Base-by-base conservation (phyloP, 495 filamentous ascomycete species). In the Podospora tetraspora region DNA sequence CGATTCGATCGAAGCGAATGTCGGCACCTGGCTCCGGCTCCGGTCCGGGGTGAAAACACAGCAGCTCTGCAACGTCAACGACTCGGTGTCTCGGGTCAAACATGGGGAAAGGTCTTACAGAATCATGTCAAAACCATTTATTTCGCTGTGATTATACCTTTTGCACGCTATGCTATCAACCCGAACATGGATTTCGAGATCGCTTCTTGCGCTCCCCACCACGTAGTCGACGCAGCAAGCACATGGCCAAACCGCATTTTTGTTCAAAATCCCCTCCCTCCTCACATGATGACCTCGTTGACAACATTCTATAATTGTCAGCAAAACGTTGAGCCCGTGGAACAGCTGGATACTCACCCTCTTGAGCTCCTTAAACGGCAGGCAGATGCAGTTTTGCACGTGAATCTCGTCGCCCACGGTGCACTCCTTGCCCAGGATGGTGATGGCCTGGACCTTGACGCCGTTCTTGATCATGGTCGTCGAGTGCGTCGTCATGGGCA, bases 351-450 rank as follows among this genome's bases (percentile, higher is more conserved):
- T 43, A 89, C 93, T 78, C 84, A 97, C 94, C 83, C 92, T 87
- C 87, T 98, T 99, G 77, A 99, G 82, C 80, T 98, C 96, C 87
- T 99, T 99, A 78, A 94, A 97, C 25, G 95, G 95, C 83, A 99
- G 79, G 80, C 95, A 97, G 67, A 99, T 90, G 78, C 95, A 99
- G 82, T 99, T 99, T 83, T 97, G 95, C 72, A 99, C 93, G 64
- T 93, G 88, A 30, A 99, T 91, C 77, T 99, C 95, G 73, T 99
- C 95, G 1, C 89, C 93, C 62, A 98, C 96, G 34, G 83, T 89
- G 75, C 96, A 98, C 79, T 99, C 95, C 84, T 97, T 97, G 75
- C 94, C 95, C 70, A 99, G 81, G 71, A 98, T 99, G 43, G 94
- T 97, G 77, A 99, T 97, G 80, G 92, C 97, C 84, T 99, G 95